Evolutionary conservation across 2,329 filamentous ascomycete genomes (phyloP).

Genomic region (Colletotrichum sp.): DNA sequence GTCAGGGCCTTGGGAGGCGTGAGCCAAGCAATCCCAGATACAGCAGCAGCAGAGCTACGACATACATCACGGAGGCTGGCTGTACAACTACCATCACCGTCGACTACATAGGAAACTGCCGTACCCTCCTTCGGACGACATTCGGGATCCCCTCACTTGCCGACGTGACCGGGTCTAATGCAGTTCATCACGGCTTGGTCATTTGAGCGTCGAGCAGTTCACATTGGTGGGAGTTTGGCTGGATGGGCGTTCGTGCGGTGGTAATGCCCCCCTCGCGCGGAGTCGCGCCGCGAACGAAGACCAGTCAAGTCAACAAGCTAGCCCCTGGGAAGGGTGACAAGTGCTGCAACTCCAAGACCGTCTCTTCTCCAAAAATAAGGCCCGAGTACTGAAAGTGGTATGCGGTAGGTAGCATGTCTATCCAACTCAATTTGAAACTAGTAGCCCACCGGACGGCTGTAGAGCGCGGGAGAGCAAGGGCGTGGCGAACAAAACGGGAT

Average conservation of each 20-base stretch:
- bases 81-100: neutral
- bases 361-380: neutral
- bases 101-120: neutral
- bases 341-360: neutral
- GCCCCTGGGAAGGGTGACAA: neutral
- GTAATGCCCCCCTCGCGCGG: neutral
- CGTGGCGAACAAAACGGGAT: neutral
- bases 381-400: neutral
- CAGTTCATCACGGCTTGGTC: conserved; percentile 1
- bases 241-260: neutral
- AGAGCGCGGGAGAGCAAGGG: neutral
- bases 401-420: neutral
- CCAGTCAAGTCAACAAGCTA: neutral
- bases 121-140: conserved; percentile 13
- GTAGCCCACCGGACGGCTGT: neutral
- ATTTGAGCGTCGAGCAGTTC: neutral
- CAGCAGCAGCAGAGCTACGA: neutral
- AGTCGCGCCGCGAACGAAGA: neutral
- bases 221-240: conserved; percentile 3
- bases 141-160: conserved; percentile 11
- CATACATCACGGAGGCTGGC: neutral
- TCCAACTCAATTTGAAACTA: conserved; percentile 4
- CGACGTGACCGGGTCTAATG: conserved; percentile 14
- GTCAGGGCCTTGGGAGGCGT: neutral
- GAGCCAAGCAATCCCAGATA: neutral